phyloP scores from a whole-genome alignment of 345 rosid genomes.

The Abelmoschus esculentus region DNA sequence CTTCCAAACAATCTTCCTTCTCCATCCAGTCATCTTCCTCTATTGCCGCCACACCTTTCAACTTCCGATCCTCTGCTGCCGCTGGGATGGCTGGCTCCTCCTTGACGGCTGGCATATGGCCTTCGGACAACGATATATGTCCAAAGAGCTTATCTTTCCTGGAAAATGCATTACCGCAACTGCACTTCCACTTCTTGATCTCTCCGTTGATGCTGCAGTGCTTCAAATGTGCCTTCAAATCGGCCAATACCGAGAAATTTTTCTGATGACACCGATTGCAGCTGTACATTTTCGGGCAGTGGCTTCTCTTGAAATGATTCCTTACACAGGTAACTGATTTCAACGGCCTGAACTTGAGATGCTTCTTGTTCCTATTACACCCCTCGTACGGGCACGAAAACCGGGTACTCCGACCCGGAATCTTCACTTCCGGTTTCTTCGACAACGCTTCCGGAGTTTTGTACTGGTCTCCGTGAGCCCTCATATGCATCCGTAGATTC shows the following conservation, averaged over 20 bases:
- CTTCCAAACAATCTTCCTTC: slow-evolving; percentile 9
- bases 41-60: neutral
- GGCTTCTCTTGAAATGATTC: slow-evolving; percentile 77
- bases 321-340: slow-evolving; percentile 57
- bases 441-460: slow-evolving; percentile 56
- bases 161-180: slow-evolving; percentile 58
- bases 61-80: neutral
- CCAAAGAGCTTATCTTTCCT: slow-evolving; percentile 74
- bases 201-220: slow-evolving; percentile 66
- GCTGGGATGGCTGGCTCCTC: slow-evolving; percentile 24
- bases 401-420: slow-evolving; percentile 16
- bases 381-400: slow-evolving; percentile 69
- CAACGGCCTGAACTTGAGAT: slow-evolving; percentile 45
- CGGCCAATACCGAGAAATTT: slow-evolving; percentile 53
- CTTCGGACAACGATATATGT: slow-evolving; percentile 66
- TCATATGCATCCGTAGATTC: slow-evolving; percentile 73
- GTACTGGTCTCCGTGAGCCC: slow-evolving; percentile 68
- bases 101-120: slow-evolving; percentile 49
- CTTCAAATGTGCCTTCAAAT: slow-evolving; percentile 59
- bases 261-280: slow-evolving; percentile 56
- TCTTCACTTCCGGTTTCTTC: slow-evolving; percentile 23
- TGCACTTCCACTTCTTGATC: slow-evolving; percentile 48
- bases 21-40: slow-evolving; percentile 3
- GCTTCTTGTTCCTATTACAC: slow-evolving; percentile 54
- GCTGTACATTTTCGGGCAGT: slow-evolving; percentile 60